phyloP scores from a whole-genome alignment of 129 eudicot species.

The Pseudognaphalium luteoalbum region DNA sequence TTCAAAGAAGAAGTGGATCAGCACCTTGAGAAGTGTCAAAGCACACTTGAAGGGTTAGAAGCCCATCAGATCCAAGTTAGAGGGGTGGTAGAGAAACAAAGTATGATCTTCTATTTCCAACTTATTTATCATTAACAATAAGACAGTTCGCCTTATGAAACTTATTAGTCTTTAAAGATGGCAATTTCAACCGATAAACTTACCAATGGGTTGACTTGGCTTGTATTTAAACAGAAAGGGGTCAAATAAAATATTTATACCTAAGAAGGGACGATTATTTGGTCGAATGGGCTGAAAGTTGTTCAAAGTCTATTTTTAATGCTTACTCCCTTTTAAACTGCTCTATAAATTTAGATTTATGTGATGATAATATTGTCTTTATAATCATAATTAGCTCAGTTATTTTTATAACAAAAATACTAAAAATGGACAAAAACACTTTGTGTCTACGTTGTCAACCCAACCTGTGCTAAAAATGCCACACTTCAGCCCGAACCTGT shows the following conservation, averaged over 20 bases:
- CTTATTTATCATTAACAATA: background rate
- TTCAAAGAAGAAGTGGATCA: constrained; percentile 66
- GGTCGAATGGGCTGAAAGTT: background rate
- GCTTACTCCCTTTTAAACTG: background rate
- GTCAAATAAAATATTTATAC: background rate
- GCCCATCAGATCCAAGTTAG: constrained; percentile 60
- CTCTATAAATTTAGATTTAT: background rate
- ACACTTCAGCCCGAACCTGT: background rate
- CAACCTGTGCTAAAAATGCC: background rate
- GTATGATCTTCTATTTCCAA: constrained; percentile 39
- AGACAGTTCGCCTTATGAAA: background rate
- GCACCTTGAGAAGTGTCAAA: constrained; percentile 60
- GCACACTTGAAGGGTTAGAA: constrained; percentile 69
- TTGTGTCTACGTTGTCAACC: background rate
- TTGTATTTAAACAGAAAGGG: background rate
- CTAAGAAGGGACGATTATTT: background rate
- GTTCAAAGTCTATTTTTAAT: background rate
- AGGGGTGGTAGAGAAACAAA: constrained; percentile 63
- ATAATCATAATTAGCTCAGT: too few species aligned
- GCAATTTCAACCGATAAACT: background rate
- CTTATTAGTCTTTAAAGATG: background rate
- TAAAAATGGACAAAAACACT: background rate
- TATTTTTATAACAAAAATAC: too few species aligned
- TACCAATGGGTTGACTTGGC: background rate
- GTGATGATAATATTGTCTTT: background rate